Conservation (phyloP, 1,284 basidiomycete genomes). For the Ganoderma lucidum region DNA sequence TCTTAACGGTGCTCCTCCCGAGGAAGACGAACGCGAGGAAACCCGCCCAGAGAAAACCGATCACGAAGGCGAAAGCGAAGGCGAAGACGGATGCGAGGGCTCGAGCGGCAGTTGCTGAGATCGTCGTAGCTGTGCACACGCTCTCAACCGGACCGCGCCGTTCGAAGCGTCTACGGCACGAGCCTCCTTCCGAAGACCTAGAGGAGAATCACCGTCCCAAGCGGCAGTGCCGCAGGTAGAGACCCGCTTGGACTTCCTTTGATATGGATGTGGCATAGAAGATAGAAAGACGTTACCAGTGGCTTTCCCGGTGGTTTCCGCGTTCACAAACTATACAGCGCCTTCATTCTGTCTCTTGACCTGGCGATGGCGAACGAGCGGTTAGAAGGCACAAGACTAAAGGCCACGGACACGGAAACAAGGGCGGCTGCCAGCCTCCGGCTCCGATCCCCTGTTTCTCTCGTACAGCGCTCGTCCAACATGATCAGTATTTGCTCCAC, state of each 20-base stretch:
- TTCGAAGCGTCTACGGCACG: background rate
- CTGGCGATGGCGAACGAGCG: too few relatives aligned
- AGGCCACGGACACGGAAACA: background rate
- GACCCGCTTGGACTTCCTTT: background rate
- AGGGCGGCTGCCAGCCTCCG: background rate
- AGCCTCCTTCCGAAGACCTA: background rate
- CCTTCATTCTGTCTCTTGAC: too few relatives aligned
- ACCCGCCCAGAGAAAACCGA: background rate
- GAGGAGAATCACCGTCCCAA: constrained; percentile 7
- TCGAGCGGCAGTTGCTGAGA: background rate
- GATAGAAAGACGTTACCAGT: background rate
- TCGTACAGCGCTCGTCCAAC: too few relatives aligned
- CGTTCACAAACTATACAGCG: too few relatives aligned
- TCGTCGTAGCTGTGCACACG: background rate
- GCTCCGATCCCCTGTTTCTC: too few relatives aligned
- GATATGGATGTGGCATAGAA: background rate
- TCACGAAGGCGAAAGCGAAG: background rate
- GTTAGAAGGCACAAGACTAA: too few relatives aligned
- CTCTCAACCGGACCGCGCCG: background rate
- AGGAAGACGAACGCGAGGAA: background rate
- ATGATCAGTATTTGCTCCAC: too few relatives aligned
- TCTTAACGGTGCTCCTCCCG: background rate
- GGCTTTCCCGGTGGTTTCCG: too few relatives aligned
- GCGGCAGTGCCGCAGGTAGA: constrained; percentile 4
- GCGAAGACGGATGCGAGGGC: background rate